Evolutionary conservation across 2,329 filamentous ascomycete genomes (phyloP).

Genomic region (Paraconiothyrium brasiliense): DNA sequence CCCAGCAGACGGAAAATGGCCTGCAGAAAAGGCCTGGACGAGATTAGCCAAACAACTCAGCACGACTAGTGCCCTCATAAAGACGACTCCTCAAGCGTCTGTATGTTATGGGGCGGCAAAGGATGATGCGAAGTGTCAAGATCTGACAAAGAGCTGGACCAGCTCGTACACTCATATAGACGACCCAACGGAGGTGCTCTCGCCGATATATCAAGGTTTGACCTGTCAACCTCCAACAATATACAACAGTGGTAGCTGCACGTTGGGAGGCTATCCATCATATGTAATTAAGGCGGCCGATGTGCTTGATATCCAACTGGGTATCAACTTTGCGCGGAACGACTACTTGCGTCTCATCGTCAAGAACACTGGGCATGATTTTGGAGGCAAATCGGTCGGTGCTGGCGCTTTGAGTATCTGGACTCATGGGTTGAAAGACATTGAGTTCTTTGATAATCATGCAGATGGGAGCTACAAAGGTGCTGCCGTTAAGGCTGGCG

Average conservation of each 20-base stretch:
- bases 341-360: conserved; percentile 39
- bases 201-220: conserved; percentile 39
- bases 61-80: conserved; percentile 30
- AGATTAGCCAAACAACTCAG: conserved; percentile 35
- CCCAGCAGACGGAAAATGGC: conserved; percentile 36
- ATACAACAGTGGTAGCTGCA: conserved; percentile 33
- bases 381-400: conserved; percentile 37
- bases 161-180: conserved; percentile 33
- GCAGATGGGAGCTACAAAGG: conserved; percentile 39
- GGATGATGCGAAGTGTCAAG: conserved; percentile 33
- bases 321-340: conserved; percentile 40
- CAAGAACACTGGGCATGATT: conserved; percentile 47
- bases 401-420: conserved; percentile 37
- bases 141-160: conserved; percentile 30
- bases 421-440: conserved; percentile 43
- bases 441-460: conserved; percentile 35
- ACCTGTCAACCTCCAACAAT: conserved; percentile 37
- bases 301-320: conserved; percentile 38
- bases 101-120: conserved; percentile 32
- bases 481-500: conserved; percentile 38
- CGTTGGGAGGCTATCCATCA: conserved; percentile 37
- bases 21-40: conserved; percentile 33
- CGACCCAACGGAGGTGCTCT: conserved; percentile 38
- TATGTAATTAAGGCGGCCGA: conserved; percentile 36
- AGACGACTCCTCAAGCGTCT: conserved; percentile 32